Base-by-base conservation (phyloP, 805 yeast species). In the Kuraishia piskuri region DNA sequence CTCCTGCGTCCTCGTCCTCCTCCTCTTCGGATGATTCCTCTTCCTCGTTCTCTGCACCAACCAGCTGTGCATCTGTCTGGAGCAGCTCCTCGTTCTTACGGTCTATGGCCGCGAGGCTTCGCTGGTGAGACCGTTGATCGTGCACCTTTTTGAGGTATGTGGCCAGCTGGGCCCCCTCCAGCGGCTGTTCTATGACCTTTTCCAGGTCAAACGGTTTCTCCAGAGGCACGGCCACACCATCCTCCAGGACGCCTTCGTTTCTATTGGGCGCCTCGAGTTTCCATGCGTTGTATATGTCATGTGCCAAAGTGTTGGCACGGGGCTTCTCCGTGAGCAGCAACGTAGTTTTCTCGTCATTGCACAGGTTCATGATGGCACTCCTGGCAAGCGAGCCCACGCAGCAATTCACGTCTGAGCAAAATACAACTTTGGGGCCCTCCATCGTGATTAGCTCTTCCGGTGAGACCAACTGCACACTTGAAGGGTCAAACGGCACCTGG, bases 401-500 rank as follows among this genome's bases (percentile, higher is more conserved):
- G 40, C 86, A 64, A 50, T 82, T 83, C 22, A 77, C 73, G 12
- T 89, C 91, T 1, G 92, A 80, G 20, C 89, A 86, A 56, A 92
- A 83, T 2, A 91, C 84, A 51, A 92, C 83, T 63, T 88, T 88
- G 0, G 96, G 87, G 1, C 90, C 89, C 20, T 79, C 72, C 49
- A 79, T 67, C 49, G 70, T 75, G 14, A 69, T 57, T 56, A 89
- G 61, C 56, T 87, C 88, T 53, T 72, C 69, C n/a, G 85, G 74
- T 52, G 77, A 72, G 57, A 80, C 68, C 51, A 83, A 71, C 62
- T 85, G 80, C 55, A 84, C 79, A 62, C 82, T 72, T 24, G 82
- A 69, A 48, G 87, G 79, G 59, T 88, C 95, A 63, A 92, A 91
- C 1, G 97, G 96, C 1, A 86, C 78, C 53, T 78, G 79, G 52